Base-by-base conservation (phyloP, 768 basidiomycete genomes). In the Psilocybe cyanescens region DNA sequence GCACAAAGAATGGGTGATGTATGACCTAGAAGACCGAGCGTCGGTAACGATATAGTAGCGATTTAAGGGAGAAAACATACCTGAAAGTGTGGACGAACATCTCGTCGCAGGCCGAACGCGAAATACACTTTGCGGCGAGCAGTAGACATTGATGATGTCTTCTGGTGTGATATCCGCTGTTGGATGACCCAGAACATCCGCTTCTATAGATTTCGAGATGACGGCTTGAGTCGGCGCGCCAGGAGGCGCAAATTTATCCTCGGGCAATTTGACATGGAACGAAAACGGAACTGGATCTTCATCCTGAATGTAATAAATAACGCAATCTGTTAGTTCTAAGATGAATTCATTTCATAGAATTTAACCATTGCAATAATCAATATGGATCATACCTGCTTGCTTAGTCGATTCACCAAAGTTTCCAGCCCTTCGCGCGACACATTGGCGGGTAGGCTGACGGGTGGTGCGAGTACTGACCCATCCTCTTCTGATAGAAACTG, bases 91-190 rank as follows among this genome's bases (percentile, higher is more conserved):
- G 3, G 94, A 92, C 16, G 94, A 97, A 73, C 97, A 99, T 68
- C 97, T 79, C 31, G 95, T 95, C 9, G 97, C 95, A 24, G 94
- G 94, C 65, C 96, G 82, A 29, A 99, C 96, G 60, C 89, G 87
- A 76, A 97, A 99, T 3, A 99, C 91, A 48, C 95, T 94, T 74
- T 99, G 96, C 8, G 97, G 97, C 29, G 96, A 89, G 74, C 97
- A 99, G 67, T 90, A 86, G 28, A 99, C 83, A 54, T 92, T 81
- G 59, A 99, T 87, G 8, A 95, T 83, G 70, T 94, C 95, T 83
- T 99, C 97, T 8, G 86, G 81, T 0, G 92, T 89, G 65, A 94
- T 92, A 0, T 84, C 80, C 28, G 85, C 81, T 1, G 90, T 89
- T 0, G 89, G 82, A 69, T 90, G 91, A 6, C 81, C 77, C 8